A percentile compares a stretch with the other conserved stretches of the same genome.
phyloP scores from a whole-genome alignment of 164 flowering plant genomes.

The Pachysandra terminalis region DNA sequence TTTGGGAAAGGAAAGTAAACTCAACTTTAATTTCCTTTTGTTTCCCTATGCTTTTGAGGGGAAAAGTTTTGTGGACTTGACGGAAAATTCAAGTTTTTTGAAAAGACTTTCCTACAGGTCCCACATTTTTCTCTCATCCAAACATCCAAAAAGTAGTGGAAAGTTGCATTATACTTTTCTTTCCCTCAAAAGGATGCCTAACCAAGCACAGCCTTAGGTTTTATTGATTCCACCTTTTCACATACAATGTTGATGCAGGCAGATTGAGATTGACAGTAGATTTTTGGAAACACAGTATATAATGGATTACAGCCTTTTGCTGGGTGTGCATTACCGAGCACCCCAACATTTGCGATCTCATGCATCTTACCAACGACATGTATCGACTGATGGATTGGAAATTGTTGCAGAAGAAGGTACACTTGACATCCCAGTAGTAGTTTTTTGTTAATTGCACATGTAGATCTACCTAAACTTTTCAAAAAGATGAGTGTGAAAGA shows the following conservation, averaged over 20 bases:
- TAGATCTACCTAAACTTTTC: background rate
- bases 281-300: constrained; percentile 81
- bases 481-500: background rate
- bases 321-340: constrained; percentile 98
- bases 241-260: constrained; percentile 49
- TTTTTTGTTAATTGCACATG: background rate
- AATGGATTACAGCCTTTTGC: constrained; percentile 97
- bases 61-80: too few relatives aligned
- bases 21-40: too few relatives aligned
- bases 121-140: too few relatives aligned
- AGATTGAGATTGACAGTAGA: constrained; percentile 83
- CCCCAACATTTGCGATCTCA: constrained; percentile 72
- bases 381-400: constrained; percentile 58
- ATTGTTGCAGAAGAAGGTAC: constrained; percentile 79
- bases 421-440: constrained; percentile 5
- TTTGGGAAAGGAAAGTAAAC: too few relatives aligned
- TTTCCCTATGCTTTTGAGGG: too few relatives aligned
- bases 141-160: too few relatives aligned
- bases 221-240: background rate
- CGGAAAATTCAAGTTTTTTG: too few relatives aligned
- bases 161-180: too few relatives aligned
- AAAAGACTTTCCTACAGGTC: too few relatives aligned
- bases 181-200: too few relatives aligned
- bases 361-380: constrained; percentile 32
- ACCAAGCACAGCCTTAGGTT: background rate